Evolutionary conservation across 106 monocot species (phyloP), one percentile per base, ranked within the genome.

Genomic region (Dioscorea dumetorum): DNA sequence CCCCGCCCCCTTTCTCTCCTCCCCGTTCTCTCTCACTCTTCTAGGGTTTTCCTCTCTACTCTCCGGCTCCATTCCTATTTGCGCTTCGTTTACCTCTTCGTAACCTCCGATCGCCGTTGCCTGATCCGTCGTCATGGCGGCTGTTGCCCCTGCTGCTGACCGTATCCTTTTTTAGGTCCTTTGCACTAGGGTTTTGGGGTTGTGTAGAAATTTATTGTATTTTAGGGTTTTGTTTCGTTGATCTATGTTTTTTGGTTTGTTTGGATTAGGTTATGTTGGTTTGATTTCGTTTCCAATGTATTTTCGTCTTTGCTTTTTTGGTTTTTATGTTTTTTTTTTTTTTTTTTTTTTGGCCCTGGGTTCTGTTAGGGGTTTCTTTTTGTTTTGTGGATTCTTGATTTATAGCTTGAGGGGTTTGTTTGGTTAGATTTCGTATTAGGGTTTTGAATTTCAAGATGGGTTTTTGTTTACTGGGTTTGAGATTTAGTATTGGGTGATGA

Each of bases 121-220:
- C 48, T n/a, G 34, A n/a, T 23, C 24, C 57, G 9, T 35, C 33
- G 58, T 50, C 51, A 81, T 81, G 81, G 76, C 81, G 57, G 54
- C 81, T 57, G 81, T 68, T 12, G 58, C 81, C 31, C 62, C 76
- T 7, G 41, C 72, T 0, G 61, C 81, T 72, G 81, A 81, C 13
- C 59, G 81, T 81, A 81, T 81, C 68, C 76, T 28, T 28, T 24
- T 60, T 48, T 64, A n/a, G 15, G 33, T 3, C 1, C 24, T 15
- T 22, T 32, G 17, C 8, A 0, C 17, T 33, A 5, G 31, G 31
- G 17, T 5, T 63, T 63, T 63, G 17, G 22, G 22, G 0, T 22
- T 23, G 0, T 62, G 14, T 62, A 1, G 13, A 10, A 5, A 31
- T 63, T 63, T 28, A 0, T 33, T 12, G 13, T 33, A 4, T 63